Conservation (phyloP, 352 stramenopile species). For the Phytophthora citricola region DNA sequence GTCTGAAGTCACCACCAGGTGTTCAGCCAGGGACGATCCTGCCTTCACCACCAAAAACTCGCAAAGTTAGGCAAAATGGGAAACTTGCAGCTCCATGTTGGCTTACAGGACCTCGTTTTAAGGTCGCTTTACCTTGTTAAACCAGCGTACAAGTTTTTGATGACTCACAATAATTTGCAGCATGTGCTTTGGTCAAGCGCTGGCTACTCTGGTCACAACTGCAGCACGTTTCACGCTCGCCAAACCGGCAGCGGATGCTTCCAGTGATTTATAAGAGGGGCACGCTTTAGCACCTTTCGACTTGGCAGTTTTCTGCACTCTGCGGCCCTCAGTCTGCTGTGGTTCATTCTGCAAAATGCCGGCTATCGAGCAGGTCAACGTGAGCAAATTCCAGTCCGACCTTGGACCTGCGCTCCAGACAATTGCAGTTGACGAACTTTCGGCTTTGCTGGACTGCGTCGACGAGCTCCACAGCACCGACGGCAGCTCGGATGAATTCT, state of each 20-base stretch:
- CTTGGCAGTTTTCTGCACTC: conserved; percentile 14
- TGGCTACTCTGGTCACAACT: background rate
- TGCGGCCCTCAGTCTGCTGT: background rate
- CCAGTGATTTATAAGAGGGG: conserved; percentile 8
- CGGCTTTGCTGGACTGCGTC: conserved; percentile 11
- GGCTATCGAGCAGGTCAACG: conserved; percentile 6
- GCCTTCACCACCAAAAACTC: conserved; percentile 13
- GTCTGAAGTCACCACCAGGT: conserved; percentile 19
- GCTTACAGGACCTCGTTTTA: no score
- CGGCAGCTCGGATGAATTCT: conserved; percentile 16
- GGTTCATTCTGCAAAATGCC: conserved; percentile 22
- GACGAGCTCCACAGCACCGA: conserved; percentile 14
- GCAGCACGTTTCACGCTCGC: background rate
- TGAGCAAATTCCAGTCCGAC: background rate
- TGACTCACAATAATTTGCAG: no score
- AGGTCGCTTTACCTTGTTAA: no score
- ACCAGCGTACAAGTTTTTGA: no score
- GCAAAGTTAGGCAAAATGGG: no score
- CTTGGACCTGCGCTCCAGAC: background rate
- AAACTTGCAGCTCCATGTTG: no score
- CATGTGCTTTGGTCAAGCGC: no score
- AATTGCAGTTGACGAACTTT: conserved; percentile 21
- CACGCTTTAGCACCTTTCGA: no score
- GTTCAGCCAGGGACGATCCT: conserved; percentile 10
- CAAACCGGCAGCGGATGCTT: background rate